A percentile compares a stretch with the other conserved stretches of the same genome.
Conservation (phyloP, 805 yeast species). For the Cyberlindnera americana region DNA sequence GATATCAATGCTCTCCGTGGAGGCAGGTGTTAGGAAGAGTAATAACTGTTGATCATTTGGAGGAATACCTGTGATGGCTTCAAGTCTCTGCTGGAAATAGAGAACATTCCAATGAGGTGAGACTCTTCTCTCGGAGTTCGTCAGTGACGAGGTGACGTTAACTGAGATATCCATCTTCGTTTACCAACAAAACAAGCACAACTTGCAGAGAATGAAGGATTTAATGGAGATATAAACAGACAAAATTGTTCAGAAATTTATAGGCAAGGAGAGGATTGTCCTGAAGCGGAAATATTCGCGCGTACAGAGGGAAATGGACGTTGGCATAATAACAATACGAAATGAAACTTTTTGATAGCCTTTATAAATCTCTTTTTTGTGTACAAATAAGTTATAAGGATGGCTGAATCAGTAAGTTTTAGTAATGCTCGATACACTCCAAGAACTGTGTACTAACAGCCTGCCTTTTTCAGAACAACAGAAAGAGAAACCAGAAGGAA, state of each 20-base stretch:
- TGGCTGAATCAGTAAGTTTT: slow-evolving; percentile 1
- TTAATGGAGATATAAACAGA: no score
- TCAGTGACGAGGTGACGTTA: slow-evolving; percentile 59
- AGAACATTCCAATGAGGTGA: slow-evolving; percentile 58
- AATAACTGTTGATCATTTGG: slow-evolving; percentile 51
- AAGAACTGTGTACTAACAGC: slow-evolving; percentile 1
- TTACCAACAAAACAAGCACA: no score
- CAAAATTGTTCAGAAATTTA: no score
- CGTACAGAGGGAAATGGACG: not conserved
- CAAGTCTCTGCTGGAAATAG: slow-evolving; percentile 52
- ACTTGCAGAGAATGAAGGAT: no score
- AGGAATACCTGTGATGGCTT: slow-evolving; percentile 71
- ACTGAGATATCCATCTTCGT: slow-evolving; percentile 43
- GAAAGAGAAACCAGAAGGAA: slow-evolving; percentile 25
- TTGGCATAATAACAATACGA: not conserved
- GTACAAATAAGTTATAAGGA: no score
- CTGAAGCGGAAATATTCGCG: slow-evolving; percentile 5
- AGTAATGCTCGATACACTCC: no score
- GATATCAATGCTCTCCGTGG: slow-evolving; percentile 29
- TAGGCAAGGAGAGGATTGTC: no score
- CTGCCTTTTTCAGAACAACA: slow-evolving; percentile 12
- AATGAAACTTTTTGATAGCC: no score
- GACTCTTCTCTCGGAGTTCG: slow-evolving; percentile 66
- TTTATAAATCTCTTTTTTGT: no score
- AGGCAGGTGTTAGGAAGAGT: slow-evolving; percentile 37